These are phyloP conservation scores for Phytopythium aichiense DNA, from an alignment of 352 stramenopile genomes.

Conservation along the genomic window DNA sequence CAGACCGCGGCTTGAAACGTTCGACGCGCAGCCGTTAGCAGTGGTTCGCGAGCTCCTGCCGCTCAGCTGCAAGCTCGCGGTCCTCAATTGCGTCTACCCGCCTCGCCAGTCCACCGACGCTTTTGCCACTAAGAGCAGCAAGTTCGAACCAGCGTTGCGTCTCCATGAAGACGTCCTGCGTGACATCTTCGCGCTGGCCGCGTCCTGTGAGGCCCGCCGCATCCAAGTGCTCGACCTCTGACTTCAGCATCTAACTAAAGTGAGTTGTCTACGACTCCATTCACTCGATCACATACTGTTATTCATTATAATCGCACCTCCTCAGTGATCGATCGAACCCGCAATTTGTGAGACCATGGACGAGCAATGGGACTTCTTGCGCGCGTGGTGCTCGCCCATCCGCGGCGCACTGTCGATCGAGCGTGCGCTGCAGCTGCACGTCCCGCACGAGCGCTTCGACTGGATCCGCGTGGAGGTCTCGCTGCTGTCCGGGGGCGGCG, in stretches of 20 bases:
- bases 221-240: background rate
- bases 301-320: no score
- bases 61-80: slow-evolving; percentile 1
- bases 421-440: background rate
- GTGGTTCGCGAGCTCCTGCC: background rate
- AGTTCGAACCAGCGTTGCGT: background rate
- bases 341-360: background rate
- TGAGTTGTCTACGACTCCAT: no score
- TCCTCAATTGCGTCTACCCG: background rate
- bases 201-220: background rate
- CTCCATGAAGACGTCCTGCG: slow-evolving; percentile 1
- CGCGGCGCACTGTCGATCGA: background rate
- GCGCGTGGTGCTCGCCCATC: background rate
- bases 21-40: background rate
- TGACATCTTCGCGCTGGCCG: background rate
- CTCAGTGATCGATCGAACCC: no score
- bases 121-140: background rate
- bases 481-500: background rate
- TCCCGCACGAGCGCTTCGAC: background rate
- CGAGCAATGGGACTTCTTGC: background rate
- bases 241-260: background rate
- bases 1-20: background rate
- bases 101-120: background rate
- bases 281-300: no score
- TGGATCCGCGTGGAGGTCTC: background rate